These are phyloP conservation scores for Aspergillus hiratsukae DNA, from an alignment of 2,329 filamentous ascomycete species.

Conservation along the genomic window DNA sequence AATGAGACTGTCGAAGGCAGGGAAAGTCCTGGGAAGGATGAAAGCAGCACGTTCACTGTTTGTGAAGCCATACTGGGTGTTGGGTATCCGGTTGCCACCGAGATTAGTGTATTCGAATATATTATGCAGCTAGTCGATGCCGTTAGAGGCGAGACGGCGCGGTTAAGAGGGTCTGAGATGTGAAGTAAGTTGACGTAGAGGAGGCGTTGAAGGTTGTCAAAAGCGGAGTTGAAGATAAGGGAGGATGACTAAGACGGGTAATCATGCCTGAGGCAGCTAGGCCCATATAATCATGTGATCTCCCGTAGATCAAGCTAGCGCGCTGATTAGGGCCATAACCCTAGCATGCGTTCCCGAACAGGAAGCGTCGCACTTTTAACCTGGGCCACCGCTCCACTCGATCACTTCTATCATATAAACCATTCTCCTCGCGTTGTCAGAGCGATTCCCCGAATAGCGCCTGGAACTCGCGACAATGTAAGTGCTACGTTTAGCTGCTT, in stretches of 20 bases:
- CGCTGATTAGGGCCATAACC: constrained; percentile 26
- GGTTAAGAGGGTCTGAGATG: background rate
- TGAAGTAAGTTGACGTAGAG: background rate
- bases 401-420: constrained; percentile 31
- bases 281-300: constrained; percentile 11
- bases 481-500: constrained; percentile 10
- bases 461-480: constrained; percentile 53
- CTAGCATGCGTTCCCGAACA: constrained; percentile 23
- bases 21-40: constrained; percentile 76
- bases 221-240: constrained; percentile 10
- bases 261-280: too few species aligned
- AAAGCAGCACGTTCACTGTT: constrained; percentile 75
- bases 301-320: constrained; percentile 3
- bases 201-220: background rate
- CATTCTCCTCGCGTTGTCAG: constrained; percentile 42
- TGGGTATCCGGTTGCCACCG: background rate
- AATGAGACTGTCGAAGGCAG: constrained; percentile 78
- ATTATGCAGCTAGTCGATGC: background rate
- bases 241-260: constrained; percentile 7
- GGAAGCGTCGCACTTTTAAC: constrained; percentile 36
- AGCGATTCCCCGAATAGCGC: constrained; percentile 52
- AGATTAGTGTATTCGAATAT: background rate
- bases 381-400: constrained; percentile 29
- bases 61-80: constrained; percentile 49
- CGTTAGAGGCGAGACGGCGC: background rate